A percentile compares a stretch with the other conserved stretches of the same genome.
Evolutionary conservation across 306 rosid species (phyloP).

Genomic region (Ammopiptanthus mongolicus): DNA sequence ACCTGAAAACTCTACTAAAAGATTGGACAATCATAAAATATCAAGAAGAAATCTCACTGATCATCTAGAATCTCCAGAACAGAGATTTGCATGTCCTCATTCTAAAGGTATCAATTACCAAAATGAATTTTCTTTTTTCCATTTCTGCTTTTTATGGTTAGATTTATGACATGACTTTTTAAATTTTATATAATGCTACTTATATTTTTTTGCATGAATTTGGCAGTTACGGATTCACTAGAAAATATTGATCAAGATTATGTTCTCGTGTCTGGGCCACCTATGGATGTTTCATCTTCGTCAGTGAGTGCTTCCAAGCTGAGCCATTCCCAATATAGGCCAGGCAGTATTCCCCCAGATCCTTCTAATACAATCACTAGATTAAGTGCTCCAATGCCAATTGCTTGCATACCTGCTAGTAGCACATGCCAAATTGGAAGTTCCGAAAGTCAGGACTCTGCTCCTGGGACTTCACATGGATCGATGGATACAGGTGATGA

Average conservation of each 20-base stretch:
- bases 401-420: conserved; percentile 47
- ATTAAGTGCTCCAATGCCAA: conserved; percentile 79
- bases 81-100: conserved; percentile 34
- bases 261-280: conserved; percentile 87
- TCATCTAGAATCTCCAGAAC: conserved; percentile 40
- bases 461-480: conserved; percentile 80
- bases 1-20: conserved; percentile 38
- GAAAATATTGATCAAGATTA: conserved; percentile 93
- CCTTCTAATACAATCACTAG: conserved; percentile 37
- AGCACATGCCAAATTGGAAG: conserved; percentile 62
- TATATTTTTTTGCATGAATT: conserved; percentile 29
- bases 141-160: conserved; percentile 12
- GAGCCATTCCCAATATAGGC: conserved; percentile 46
- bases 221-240: conserved; percentile 62
- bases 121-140: conserved; percentile 10
- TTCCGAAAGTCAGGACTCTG: conserved; percentile 86
- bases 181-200: background rate
- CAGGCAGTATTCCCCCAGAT: conserved; percentile 52
- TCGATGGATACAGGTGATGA: conserved; percentile 78
- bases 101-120: conserved; percentile 49
- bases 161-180: conserved; percentile 14
- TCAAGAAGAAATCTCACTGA: conserved; percentile 38
- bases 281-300: conserved; percentile 65
- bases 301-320: conserved; percentile 58
- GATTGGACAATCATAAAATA: conserved; percentile 46